Percentiles rank a stretch among this genome's conserved stretches.
Evolutionary conservation across 2,329 filamentous ascomycete genomes (phyloP).

Genomic region (Ascochyta pisi): DNA sequence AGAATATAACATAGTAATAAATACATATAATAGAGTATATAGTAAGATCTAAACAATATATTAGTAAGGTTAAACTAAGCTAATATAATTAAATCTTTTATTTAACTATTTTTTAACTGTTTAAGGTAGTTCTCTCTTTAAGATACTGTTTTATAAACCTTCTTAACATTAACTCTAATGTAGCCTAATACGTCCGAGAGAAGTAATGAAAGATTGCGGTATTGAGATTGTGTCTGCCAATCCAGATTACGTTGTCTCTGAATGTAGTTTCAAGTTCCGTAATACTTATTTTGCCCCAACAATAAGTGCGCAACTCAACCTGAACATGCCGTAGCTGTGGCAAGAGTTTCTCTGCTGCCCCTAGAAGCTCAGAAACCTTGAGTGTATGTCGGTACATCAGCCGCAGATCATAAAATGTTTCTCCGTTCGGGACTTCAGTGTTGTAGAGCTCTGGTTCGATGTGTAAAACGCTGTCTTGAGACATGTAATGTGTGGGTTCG

Average conservation of each 20-base stretch:
- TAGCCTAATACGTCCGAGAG: no score
- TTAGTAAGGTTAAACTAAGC: no score
- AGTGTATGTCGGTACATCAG: background rate
- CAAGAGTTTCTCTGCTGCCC: background rate
- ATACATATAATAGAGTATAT: no score
- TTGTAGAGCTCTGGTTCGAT: background rate
- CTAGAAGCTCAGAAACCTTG: background rate
- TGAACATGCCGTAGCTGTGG: background rate
- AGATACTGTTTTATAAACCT: no score
- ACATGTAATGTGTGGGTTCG: background rate
- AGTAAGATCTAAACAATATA: no score
- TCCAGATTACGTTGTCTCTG: background rate
- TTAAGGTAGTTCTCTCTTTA: no score
- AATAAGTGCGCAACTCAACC: background rate
- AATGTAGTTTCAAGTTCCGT: background rate
- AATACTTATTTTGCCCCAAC: background rate
- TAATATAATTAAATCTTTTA: no score
- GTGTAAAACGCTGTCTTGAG: background rate
- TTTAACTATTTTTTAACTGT: no score
- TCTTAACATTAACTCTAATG: no score
- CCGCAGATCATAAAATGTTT: background rate
- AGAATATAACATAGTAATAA: no score
- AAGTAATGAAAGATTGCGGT: background rate
- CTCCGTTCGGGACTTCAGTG: background rate
- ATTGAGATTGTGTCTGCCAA: background rate